A percentile compares a stretch with the other conserved stretches of the same genome.
These are phyloP conservation scores for Talaromyces sp. DNA, from an alignment of 2,329 filamentous ascomycete species.

Conservation along the genomic window DNA sequence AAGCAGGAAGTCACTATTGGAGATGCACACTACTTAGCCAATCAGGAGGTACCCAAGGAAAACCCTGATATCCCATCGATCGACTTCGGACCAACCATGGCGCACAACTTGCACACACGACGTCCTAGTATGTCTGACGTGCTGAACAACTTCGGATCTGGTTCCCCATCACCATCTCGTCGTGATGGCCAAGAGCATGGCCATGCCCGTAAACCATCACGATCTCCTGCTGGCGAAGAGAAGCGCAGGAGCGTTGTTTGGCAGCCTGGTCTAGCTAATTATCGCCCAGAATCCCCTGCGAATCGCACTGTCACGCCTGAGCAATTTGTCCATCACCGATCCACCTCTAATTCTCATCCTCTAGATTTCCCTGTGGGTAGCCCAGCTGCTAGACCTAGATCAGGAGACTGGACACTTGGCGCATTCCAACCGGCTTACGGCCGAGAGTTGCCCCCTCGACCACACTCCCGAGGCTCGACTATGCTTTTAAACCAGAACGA, in stretches of 20 bases:
- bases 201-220: slow-evolving; percentile 34
- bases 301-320: slow-evolving; percentile 65
- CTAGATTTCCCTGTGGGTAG: slow-evolving; percentile 40
- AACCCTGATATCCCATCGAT: slow-evolving; percentile 65
- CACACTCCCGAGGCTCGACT: slow-evolving; percentile 55
- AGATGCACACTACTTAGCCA: slow-evolving; percentile 43
- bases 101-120: slow-evolving; percentile 57
- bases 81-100: slow-evolving; percentile 82
- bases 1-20: slow-evolving; percentile 45
- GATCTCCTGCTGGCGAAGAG: slow-evolving; percentile 48
- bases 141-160: slow-evolving; percentile 37
- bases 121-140: slow-evolving; percentile 57
- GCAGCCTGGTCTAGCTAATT: slow-evolving; percentile 65
- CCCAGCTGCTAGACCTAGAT: slow-evolving; percentile 50
- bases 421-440: slow-evolving; percentile 44
- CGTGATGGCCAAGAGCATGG: slow-evolving; percentile 17
- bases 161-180: slow-evolving; percentile 32
- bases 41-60: slow-evolving; percentile 31
- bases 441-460: slow-evolving; percentile 44
- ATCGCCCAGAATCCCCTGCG: slow-evolving; percentile 48
- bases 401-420: slow-evolving; percentile 56
- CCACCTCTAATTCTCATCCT: slow-evolving; percentile 57
- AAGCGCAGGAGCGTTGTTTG: slow-evolving; percentile 67
- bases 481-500: slow-evolving; percentile 12
- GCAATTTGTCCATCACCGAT: slow-evolving; percentile 78